These are phyloP conservation scores for Linnemannia hyalina DNA, from an alignment of 192 early-diverging fungal genomes.

Conservation along the genomic window DNA sequence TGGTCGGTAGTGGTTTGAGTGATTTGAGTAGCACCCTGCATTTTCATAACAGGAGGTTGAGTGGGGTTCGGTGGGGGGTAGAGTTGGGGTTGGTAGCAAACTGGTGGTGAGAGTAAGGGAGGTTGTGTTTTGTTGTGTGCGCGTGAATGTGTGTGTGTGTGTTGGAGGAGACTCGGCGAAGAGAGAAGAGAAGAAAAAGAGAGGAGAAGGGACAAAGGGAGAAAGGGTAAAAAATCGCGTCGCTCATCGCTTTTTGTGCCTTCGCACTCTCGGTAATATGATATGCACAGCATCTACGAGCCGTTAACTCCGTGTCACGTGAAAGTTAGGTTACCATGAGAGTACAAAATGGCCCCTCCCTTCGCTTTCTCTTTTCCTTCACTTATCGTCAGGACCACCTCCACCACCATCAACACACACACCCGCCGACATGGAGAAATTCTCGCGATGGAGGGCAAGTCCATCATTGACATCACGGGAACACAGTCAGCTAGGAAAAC, in stretches of 20 bases:
- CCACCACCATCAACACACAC: not conserved
- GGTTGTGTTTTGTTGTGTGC: not conserved
- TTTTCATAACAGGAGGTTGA: not conserved
- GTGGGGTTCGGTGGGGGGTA: not conserved
- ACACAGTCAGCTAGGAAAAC: not conserved
- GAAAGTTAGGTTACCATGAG: not conserved
- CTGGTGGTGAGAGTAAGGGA: not conserved
- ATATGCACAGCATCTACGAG: not conserved
- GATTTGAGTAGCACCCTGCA: not conserved
- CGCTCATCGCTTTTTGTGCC: too few species aligned
- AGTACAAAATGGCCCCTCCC: not conserved
- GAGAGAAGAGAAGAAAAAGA: not conserved
- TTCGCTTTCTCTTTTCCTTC: not conserved
- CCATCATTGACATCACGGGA: not conserved
- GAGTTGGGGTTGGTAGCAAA: not conserved
- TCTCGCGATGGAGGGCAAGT: constrained; percentile 86
- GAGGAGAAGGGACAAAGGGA: not conserved
- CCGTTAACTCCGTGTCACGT: not conserved
- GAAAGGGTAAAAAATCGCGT: constrained; percentile 11
- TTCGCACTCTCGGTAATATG: not conserved
- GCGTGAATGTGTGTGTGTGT: not conserved
- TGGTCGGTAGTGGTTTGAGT: not conserved
- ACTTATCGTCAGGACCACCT: not conserved
- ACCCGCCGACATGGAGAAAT: constrained; percentile 82
- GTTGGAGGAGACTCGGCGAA: constrained; percentile 2